Percentiles rank a stretch among this genome's conserved stretches.
phyloP scores from a whole-genome alignment of 2,329 filamentous ascomycete species.

The Nothopassalora personata region DNA sequence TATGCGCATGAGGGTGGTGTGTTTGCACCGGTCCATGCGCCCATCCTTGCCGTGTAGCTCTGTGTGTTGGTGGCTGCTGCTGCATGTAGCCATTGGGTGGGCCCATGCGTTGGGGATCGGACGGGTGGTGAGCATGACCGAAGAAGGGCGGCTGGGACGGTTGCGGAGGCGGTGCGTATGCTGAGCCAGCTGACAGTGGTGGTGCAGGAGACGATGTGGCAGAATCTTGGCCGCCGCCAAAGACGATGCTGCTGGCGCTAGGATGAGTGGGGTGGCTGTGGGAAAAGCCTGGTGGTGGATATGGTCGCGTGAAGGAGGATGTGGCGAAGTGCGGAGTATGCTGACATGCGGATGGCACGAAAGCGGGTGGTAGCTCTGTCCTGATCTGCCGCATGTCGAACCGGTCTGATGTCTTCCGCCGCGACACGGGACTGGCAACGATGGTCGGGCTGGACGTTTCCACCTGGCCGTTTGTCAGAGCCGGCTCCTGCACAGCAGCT shows the following conservation, averaged over 20 bases:
- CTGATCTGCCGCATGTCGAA: conserved; percentile 27
- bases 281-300: conserved; percentile 7
- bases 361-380: conserved; percentile 30
- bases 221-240: conserved; percentile 34
- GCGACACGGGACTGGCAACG: conserved; percentile 9
- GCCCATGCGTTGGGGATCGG: conserved; percentile 19
- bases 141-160: conserved; percentile 14
- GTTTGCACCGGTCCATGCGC: conserved; percentile 8
- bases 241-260: conserved; percentile 33
- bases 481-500: not conserved
- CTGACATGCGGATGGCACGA: conserved; percentile 26
- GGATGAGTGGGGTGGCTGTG: conserved; percentile 21
- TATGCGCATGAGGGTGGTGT: conserved; percentile 15
- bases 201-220: conserved; percentile 36
- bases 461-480: conserved; percentile 11
- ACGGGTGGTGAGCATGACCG: conserved; percentile 25
- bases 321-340: conserved; percentile 21
- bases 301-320: conserved; percentile 15
- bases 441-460: conserved; percentile 4
- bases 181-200: conserved; percentile 22
- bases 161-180: conserved; percentile 15
- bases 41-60: conserved; percentile 17
- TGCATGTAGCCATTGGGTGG: conserved; percentile 1
- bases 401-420: conserved; percentile 18
- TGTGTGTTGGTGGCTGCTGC: conserved; percentile 7